Conservation (phyloP, 306 rosid species). For the Dalbergia oliveri region DNA sequence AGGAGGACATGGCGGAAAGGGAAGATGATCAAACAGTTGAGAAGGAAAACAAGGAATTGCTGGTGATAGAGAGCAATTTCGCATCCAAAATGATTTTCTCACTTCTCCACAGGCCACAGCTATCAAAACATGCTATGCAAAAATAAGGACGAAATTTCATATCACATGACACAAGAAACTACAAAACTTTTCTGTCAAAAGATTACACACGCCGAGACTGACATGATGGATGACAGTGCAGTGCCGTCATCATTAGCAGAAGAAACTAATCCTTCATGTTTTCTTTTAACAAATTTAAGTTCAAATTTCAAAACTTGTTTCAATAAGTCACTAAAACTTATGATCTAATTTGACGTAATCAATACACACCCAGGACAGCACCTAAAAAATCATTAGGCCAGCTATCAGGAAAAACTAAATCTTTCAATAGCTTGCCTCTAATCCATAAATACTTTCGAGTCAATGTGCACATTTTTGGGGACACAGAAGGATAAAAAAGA, state of each 20-base stretch:
- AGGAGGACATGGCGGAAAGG: not conserved
- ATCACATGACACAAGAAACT: not conserved
- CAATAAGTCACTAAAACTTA: not conserved
- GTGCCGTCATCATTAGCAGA: not conserved
- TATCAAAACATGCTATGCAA: not conserved
- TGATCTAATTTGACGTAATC: constrained; percentile 2
- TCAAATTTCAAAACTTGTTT: not conserved
- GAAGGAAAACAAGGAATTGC: not conserved
- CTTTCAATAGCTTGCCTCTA: not conserved
- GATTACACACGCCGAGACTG: not conserved
- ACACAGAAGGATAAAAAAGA: constrained; percentile 9
- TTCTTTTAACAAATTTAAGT: constrained; percentile 1
- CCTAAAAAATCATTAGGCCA: not conserved
- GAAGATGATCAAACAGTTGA: not conserved
- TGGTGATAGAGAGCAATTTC: not conserved
- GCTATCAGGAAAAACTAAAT: constrained; percentile 2
- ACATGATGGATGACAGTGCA: not conserved
- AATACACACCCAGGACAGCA: not conserved
- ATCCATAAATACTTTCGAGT: not conserved
- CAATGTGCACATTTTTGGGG: constrained; percentile 6
- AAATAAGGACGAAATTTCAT: not conserved
- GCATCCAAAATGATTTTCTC: too few relatives aligned
- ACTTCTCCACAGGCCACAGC: too few relatives aligned
- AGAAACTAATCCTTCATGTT: not conserved
- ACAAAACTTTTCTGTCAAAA: not conserved